Percentiles rank a stretch among this genome's conserved stretches.
Evolutionary conservation across 805 yeast species (phyloP).

Genomic region (Starmerella asiatica): DNA sequence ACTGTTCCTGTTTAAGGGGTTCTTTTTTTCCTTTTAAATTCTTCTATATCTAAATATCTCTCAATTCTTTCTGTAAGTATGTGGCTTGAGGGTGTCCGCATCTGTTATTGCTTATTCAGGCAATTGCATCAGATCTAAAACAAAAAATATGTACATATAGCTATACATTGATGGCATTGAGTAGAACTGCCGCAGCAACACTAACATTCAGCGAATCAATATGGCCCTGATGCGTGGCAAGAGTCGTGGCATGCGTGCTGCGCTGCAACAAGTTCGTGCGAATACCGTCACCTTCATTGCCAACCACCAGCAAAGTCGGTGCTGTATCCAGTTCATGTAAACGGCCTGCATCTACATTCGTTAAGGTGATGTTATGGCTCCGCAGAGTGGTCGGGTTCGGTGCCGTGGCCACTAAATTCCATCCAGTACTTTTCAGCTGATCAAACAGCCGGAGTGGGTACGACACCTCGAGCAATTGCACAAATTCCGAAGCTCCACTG

Average conservation of each 20-base stretch:
- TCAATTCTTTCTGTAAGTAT: no score
- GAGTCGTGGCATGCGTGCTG: conserved; percentile 23
- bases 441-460: conserved; percentile 53
- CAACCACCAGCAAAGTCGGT: conserved; percentile 64
- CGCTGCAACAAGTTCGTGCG: conserved; percentile 46
- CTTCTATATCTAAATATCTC: no score
- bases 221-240: conserved; percentile 8
- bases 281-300: conserved; percentile 77
- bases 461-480: conserved; percentile 46
- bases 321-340: conserved; percentile 33
- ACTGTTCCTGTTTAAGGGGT: no score
- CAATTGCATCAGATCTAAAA: not conserved
- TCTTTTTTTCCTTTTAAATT: no score
- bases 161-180: conserved; percentile 21
- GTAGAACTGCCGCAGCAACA: conserved; percentile 68
- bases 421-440: conserved; percentile 41
- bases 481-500: conserved; percentile 69
- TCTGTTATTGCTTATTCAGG: no score
- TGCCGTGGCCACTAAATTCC: conserved; percentile 59
- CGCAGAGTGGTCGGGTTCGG: conserved; percentile 22
- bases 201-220: conserved; percentile 82
- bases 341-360: conserved; percentile 25
- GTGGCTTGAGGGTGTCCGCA: no score
- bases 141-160: not conserved
- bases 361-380: conserved; percentile 28